A percentile compares a stretch with the other conserved stretches of the same genome.
phyloP scores from a whole-genome alignment of 1,139 yeast species.

The Blastobotrys buckinghamii region DNA sequence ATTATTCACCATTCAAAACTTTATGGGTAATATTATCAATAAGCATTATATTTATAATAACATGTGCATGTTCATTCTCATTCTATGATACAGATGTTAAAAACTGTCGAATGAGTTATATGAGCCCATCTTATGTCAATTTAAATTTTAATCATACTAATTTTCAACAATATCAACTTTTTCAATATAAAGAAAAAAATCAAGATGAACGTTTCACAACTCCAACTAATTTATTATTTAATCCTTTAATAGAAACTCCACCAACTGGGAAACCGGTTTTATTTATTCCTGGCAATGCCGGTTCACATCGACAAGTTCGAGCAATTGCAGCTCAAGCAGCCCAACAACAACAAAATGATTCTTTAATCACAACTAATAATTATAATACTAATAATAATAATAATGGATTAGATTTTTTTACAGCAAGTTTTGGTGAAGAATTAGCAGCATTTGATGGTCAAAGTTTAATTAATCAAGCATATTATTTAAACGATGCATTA shows the following conservation, averaged over 20 bases:
- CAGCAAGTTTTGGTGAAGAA: constrained; percentile 94
- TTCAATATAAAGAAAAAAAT: constrained; percentile 46
- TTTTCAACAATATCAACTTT: constrained; percentile 63
- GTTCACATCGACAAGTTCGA: constrained; percentile 83
- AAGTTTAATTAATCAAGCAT: constrained; percentile 90
- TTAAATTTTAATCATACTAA: constrained; percentile 65
- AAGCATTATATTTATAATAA: constrained; percentile 11
- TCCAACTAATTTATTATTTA: constrained; percentile 15
- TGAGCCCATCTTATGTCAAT: constrained; percentile 63
- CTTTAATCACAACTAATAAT: too few species aligned
- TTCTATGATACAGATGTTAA: constrained; percentile 16
- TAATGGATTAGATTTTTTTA: constrained; percentile 44
- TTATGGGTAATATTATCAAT: constrained; percentile 5
- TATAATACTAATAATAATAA: not conserved
- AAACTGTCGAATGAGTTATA: constrained; percentile 26
- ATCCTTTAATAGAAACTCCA: constrained; percentile 17
- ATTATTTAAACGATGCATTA: constrained; percentile 83
- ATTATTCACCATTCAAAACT: not conserved
- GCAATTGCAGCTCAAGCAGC: constrained; percentile 70
- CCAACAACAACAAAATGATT: constrained; percentile 36
- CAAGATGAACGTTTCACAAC: constrained; percentile 19
- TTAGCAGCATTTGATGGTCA: constrained; percentile 95
- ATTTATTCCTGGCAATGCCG: constrained; percentile 97
- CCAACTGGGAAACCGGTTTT: constrained; percentile 76
- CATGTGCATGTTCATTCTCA: constrained; percentile 14